These are phyloP conservation scores for Glycine latifolia DNA, from an alignment of 306 rosid genomes.

Conservation along the genomic window DNA sequence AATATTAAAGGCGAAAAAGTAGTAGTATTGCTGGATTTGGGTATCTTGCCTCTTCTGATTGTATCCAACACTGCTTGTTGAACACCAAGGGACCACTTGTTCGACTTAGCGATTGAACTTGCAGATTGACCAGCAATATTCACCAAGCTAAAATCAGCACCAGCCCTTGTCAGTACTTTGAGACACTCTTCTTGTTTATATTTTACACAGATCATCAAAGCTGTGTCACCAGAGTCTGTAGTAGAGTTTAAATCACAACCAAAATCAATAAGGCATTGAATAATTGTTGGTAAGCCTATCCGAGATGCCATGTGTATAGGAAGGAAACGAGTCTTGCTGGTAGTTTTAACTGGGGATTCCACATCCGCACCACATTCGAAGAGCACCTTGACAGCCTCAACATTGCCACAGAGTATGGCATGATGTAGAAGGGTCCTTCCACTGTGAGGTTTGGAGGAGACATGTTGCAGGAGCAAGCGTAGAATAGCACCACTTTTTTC, in stretches of 20 bases:
- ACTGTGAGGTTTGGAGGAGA: slow-evolving; percentile 50
- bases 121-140: slow-evolving; percentile 72
- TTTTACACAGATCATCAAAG: slow-evolving; percentile 77
- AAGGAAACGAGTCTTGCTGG: slow-evolving; percentile 63
- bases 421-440: slow-evolving; percentile 94
- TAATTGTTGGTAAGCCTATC: slow-evolving; percentile 64
- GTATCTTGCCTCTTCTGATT: slow-evolving; percentile 63
- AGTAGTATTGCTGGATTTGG: slow-evolving; percentile 67
- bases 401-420: slow-evolving; percentile 82
- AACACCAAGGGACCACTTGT: slow-evolving; percentile 74
- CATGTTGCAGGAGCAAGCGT: slow-evolving; percentile 68
- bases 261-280: slow-evolving; percentile 72
- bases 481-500: slow-evolving; percentile 83
- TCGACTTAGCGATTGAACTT: slow-evolving; percentile 68
- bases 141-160: slow-evolving; percentile 84
- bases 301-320: slow-evolving; percentile 92
- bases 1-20: slow-evolving; percentile 68
- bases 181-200: slow-evolving; percentile 74
- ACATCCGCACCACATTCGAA: slow-evolving; percentile 67
- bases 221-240: slow-evolving; percentile 79
- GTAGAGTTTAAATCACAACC: slow-evolving; percentile 78
- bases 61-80: slow-evolving; percentile 61
- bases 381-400: slow-evolving; percentile 68
- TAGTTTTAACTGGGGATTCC: slow-evolving; percentile 67
- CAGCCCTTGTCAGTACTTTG: slow-evolving; percentile 63